Conservation (phyloP, 352 stramenopile genomes). For the Globisporangium emineosum region DNA sequence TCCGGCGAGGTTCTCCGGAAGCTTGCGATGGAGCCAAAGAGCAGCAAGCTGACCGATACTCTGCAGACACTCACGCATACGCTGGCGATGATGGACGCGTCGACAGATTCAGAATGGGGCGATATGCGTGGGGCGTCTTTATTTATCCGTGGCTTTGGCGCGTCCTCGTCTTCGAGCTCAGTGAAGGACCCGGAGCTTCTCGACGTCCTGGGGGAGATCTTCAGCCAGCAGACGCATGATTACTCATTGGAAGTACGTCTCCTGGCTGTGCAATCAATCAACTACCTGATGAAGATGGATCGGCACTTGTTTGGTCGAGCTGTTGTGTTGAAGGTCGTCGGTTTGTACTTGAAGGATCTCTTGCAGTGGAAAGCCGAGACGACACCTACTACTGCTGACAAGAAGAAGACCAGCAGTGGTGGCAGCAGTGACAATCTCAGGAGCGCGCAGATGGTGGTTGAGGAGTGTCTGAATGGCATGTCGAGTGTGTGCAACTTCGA, state of each 20-base stretch:
- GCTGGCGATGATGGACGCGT: constrained; percentile 84
- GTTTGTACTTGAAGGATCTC: constrained; percentile 51
- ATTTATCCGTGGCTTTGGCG: constrained; percentile 55
- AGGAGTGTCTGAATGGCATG: constrained; percentile 78
- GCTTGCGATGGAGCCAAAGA: constrained; percentile 40
- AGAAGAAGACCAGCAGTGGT: neutral
- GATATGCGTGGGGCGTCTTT: constrained; percentile 47
- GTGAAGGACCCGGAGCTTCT: constrained; percentile 63
- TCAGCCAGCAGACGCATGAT: constrained; percentile 30
- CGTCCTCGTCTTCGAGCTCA: constrained; percentile 21
- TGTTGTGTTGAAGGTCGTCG: constrained; percentile 41
- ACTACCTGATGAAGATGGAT: constrained; percentile 87
- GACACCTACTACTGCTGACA: neutral
- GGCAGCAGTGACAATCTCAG: constrained; percentile 14
- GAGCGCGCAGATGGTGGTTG: constrained; percentile 65
- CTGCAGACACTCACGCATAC: constrained; percentile 81
- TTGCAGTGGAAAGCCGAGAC: constrained; percentile 29
- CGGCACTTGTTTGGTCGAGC: constrained; percentile 49
- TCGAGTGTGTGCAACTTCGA: constrained; percentile 61
- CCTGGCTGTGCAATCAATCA: constrained; percentile 76
- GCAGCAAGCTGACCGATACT: constrained; percentile 55
- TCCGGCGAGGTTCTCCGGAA: constrained; percentile 63
- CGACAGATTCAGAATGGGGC: constrained; percentile 65
- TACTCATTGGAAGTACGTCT: constrained; percentile 51
- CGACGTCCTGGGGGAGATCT: constrained; percentile 47